These are phyloP conservation scores for Spergularia bocconei DNA, from an alignment of 148 eudicot genomes.

Conservation along the genomic window DNA sequence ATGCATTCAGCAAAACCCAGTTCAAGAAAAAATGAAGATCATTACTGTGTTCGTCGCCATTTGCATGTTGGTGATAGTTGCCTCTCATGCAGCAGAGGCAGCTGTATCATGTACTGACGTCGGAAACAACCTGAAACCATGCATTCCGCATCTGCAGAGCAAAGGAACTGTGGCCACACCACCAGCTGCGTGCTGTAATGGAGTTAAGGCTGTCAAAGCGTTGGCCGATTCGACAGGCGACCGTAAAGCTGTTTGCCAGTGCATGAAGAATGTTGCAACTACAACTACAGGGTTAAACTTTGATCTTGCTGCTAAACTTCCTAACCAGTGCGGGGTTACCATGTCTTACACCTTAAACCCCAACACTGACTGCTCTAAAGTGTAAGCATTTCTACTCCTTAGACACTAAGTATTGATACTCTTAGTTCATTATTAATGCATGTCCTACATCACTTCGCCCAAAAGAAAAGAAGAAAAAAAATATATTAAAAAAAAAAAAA, in stretches of 20 bases:
- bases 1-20: neutral
- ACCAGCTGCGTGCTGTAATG: constrained; percentile 17
- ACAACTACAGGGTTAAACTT: constrained; percentile 15
- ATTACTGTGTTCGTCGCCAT: neutral
- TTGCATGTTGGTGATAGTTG: constrained; percentile 6
- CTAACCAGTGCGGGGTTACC: constrained; percentile 24
- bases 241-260: constrained; percentile 22
- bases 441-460: too few relatives aligned
- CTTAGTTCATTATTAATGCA: too few relatives aligned
- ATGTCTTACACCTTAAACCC: constrained; percentile 28
- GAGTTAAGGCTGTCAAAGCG: constrained; percentile 18
- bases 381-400: constrained; percentile 18
- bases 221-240: constrained; percentile 7
- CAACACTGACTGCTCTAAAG: constrained; percentile 31
- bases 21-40: neutral
- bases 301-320: constrained; percentile 26
- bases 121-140: constrained; percentile 6
- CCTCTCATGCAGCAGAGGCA: constrained; percentile 8
- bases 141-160: constrained; percentile 15
- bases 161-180: neutral
- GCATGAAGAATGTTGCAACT: constrained; percentile 21
- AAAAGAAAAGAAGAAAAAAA: too few relatives aligned
- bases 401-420: neutral
- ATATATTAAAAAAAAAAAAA: too few relatives aligned
- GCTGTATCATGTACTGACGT: constrained; percentile 13